Conservation (phyloP, 257 asterid genomes). For the Jacaranda mimosifolia region DNA sequence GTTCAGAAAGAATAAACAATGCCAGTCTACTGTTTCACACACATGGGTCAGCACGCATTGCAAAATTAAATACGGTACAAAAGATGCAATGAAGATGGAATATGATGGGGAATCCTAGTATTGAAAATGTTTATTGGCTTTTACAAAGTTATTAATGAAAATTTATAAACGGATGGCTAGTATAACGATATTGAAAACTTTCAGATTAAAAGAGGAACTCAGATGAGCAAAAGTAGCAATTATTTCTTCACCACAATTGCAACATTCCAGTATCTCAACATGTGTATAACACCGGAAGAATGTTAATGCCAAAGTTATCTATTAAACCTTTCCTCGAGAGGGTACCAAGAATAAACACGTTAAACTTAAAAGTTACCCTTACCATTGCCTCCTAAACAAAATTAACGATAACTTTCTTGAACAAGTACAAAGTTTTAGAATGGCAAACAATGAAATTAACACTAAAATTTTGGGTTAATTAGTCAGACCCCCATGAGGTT, state of each 20-base stretch:
- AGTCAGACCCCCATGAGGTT: too few relatives aligned
- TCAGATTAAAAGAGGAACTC: too few relatives aligned
- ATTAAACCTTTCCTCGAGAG: conserved; percentile 16
- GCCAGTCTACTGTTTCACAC: conserved; percentile 4
- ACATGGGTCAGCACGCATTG: conserved; percentile 26
- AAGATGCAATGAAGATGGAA: conserved; percentile 12
- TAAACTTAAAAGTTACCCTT: conserved; percentile 16
- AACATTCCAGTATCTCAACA: too few relatives aligned
- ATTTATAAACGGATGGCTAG: too few relatives aligned
- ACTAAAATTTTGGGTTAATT: background rate
- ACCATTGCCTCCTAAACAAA: background rate
- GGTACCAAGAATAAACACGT: conserved; percentile 20
- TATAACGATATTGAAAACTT: too few relatives aligned
- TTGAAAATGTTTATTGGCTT: too few relatives aligned
- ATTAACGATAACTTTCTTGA: conserved; percentile 17
- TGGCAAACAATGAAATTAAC: conserved; percentile 1
- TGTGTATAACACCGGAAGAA: too few relatives aligned
- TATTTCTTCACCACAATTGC: too few relatives aligned
- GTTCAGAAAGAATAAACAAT: background rate
- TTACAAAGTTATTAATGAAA: too few relatives aligned
- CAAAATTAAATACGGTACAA: conserved; percentile 16
- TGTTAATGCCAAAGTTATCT: background rate
- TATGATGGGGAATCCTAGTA: background rate
- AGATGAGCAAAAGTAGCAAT: too few relatives aligned
- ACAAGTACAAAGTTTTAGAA: background rate